These are phyloP conservation scores for Hevea brasiliensis DNA, from an alignment of 345 rosid species.

Conservation along the genomic window DNA sequence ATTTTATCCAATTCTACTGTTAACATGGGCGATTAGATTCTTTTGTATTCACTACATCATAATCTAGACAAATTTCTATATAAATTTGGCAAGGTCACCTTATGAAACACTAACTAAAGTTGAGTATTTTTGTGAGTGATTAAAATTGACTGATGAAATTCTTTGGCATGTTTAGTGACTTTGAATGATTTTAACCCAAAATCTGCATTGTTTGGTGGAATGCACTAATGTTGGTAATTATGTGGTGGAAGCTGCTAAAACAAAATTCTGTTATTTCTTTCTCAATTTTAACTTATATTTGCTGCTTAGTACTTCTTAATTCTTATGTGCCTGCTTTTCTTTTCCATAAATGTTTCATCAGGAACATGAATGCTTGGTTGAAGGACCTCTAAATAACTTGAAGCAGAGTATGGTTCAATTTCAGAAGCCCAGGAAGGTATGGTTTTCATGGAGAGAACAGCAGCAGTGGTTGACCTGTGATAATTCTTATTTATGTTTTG, in stretches of 20 bases:
- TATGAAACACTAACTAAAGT: too few species aligned
- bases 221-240: background rate
- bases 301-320: too few species aligned
- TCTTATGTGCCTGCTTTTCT: too few species aligned
- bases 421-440: conserved; percentile 97
- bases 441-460: background rate
- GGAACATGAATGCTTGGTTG: conserved; percentile 99
- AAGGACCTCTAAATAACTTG: conserved; percentile 96
- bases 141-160: background rate
- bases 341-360: conserved; percentile 30
- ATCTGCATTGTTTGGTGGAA: background rate
- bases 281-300: too few species aligned
- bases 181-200: background rate
- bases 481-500: background rate
- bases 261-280: too few species aligned
- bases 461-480: background rate
- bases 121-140: background rate
- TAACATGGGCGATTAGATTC: too few species aligned
- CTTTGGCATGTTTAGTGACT: background rate
- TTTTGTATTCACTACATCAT: too few species aligned
- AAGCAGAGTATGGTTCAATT: conserved; percentile 99
- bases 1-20: too few species aligned
- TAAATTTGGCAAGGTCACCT: too few species aligned
- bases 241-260: background rate
- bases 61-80: too few species aligned